Conservation (phyloP, 306 rosid species). For the Cucurbita pepo region DNA sequence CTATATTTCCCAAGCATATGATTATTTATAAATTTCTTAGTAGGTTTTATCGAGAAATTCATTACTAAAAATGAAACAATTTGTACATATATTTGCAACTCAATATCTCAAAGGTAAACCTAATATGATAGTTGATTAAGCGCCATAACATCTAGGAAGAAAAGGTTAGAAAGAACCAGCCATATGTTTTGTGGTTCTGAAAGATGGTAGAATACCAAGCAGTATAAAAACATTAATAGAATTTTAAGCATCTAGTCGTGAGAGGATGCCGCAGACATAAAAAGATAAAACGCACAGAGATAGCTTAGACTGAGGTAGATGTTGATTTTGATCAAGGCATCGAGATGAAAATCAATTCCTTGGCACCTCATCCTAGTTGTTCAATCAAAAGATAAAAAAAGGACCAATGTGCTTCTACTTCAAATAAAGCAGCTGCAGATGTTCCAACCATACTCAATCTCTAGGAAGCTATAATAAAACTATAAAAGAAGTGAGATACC, state of each 20-base stretch:
- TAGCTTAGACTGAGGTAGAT: background rate
- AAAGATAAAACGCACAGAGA: background rate
- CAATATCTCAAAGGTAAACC: background rate
- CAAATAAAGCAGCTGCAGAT: background rate
- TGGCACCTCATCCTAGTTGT: background rate
- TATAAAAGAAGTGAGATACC: constrained; percentile 24
- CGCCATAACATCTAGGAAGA: background rate
- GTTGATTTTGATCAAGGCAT: background rate
- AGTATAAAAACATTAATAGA: background rate
- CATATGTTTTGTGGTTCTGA: background rate
- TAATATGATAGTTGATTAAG: background rate
- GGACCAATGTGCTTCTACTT: background rate
- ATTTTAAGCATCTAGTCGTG: background rate
- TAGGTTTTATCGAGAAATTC: background rate
- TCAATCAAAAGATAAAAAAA: background rate
- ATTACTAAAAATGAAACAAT: background rate
- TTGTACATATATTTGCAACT: background rate
- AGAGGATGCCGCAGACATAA: background rate
- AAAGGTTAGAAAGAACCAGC: background rate
- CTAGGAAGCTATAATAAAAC: background rate
- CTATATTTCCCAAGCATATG: background rate
- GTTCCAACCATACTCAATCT: constrained; percentile 1
- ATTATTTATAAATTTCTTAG: background rate
- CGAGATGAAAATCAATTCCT: background rate
- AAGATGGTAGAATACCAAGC: background rate